Evolutionary conservation across 176 grass and related monocot genomes (phyloP).

Genomic region (Cenchrus americanus): DNA sequence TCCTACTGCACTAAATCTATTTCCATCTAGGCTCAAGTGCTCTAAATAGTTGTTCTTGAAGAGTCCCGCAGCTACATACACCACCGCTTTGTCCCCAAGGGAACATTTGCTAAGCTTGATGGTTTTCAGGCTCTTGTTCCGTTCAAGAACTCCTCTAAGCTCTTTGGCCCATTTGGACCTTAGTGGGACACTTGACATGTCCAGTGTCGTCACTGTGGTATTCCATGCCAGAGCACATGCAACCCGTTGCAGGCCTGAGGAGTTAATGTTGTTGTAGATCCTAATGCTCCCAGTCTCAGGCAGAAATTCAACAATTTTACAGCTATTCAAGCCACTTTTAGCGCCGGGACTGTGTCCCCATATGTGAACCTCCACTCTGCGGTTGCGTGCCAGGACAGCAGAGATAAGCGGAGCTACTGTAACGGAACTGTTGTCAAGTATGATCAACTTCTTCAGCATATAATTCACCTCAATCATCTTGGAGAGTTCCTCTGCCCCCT

Average conservation of each 20-base stretch:
- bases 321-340: conserved; percentile 33
- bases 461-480: conserved; percentile 91
- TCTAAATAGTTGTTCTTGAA: conserved; percentile 84
- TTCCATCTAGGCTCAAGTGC: conserved; percentile 76
- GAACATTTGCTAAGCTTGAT: conserved; percentile 71
- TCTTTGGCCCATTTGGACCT: conserved; percentile 82
- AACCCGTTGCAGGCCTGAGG: conserved; percentile 56
- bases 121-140: conserved; percentile 67
- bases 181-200: conserved; percentile 72
- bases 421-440: conserved; percentile 76
- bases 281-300: conserved; percentile 68
- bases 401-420: conserved; percentile 76
- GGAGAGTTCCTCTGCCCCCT: conserved; percentile 88
- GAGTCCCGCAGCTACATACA: conserved; percentile 93
- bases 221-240: conserved; percentile 86
- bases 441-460: conserved; percentile 65
- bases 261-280: conserved; percentile 66
- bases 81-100: conserved; percentile 72
- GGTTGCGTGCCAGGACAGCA: conserved; percentile 72
- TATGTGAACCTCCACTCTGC: conserved; percentile 79
- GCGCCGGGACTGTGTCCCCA: conserved; percentile 56
- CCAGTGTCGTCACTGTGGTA: conserved; percentile 64
- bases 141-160: conserved; percentile 75
- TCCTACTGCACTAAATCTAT: conserved; percentile 74
- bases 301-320: conserved; percentile 77